Conservation (phyloP, 768 basidiomycete species). For the Galerina sulciceps region DNA sequence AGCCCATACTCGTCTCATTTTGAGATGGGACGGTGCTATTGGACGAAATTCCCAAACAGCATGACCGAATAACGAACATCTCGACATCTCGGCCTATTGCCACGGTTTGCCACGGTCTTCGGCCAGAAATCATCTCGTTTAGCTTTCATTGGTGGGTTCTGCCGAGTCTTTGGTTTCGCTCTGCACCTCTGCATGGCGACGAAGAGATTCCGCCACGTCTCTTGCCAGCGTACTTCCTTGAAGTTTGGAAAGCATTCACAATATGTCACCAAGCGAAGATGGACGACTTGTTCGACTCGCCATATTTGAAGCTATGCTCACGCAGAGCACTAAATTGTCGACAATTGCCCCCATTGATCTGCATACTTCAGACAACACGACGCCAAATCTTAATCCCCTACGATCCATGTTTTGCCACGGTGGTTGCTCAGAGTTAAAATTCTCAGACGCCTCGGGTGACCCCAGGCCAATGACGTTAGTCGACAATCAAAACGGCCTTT, state of each 20-base stretch:
- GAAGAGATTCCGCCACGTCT: constrained; percentile 4
- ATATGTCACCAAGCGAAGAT: not conserved
- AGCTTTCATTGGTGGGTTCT: constrained; percentile 4
- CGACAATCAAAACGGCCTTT: not conserved
- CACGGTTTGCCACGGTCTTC: constrained; percentile 11
- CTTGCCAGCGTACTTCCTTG: not conserved
- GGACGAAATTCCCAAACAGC: not conserved
- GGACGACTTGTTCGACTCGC: not conserved
- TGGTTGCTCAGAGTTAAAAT: not conserved
- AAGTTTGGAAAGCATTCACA: not conserved
- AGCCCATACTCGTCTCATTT: not conserved
- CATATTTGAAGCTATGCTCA: not conserved
- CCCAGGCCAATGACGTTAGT: constrained; percentile 8
- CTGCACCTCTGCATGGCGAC: not conserved
- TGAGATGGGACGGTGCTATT: not conserved
- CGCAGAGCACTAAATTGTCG: not conserved
- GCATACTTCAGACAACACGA: not conserved
- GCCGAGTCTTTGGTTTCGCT: not conserved
- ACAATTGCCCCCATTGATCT: not conserved
- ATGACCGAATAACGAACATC: not conserved
- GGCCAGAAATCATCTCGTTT: not conserved
- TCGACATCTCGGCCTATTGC: constrained; percentile 10
- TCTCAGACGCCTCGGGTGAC: not conserved
- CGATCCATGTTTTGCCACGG: not conserved
- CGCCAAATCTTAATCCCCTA: not conserved